phyloP scores from a whole-genome alignment of 768 basidiomycete genomes.

The button mushroom (Agaricus bisporus) region DNA sequence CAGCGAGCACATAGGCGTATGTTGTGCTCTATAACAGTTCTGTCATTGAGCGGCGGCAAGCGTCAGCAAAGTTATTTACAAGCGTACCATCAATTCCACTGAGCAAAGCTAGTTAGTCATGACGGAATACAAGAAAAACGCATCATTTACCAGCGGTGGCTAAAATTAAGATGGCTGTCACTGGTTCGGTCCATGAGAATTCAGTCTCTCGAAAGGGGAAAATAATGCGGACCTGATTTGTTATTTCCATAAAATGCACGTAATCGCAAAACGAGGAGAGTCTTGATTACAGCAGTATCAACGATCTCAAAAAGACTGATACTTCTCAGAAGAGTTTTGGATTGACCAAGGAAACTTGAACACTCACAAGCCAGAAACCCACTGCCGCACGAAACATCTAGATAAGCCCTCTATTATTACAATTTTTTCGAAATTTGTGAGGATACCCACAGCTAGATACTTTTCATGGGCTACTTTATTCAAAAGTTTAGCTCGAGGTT shows the following conservation, averaged over 20 bases:
- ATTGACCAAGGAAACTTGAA: too few relatives aligned
- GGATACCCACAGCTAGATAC: neutral
- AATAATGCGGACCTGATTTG: neutral
- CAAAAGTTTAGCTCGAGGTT: neutral
- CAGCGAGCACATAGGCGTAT: constrained; percentile 4
- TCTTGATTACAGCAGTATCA: constrained; percentile 5
- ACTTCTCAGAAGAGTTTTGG: neutral
- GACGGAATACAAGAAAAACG: neutral
- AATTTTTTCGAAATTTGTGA: neutral
- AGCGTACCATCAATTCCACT: neutral
- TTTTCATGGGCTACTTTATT: neutral
- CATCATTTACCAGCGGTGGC: neutral
- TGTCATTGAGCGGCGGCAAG: too few relatives aligned
- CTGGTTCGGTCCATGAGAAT: neutral
- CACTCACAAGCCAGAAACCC: constrained; percentile 5
- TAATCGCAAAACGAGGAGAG: neutral
- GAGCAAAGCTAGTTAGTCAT: neutral
- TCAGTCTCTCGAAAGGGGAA: too few relatives aligned
- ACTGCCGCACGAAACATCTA: constrained; percentile 1
- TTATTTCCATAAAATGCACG: constrained; percentile 1
- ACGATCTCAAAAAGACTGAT: neutral
- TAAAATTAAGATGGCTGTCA: neutral
- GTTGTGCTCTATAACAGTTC: neutral
- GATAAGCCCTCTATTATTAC: neutral
- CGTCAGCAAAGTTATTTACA: too few relatives aligned